Conservation (phyloP, 441 rosid genomes). For the Kokia cookei region DNA sequence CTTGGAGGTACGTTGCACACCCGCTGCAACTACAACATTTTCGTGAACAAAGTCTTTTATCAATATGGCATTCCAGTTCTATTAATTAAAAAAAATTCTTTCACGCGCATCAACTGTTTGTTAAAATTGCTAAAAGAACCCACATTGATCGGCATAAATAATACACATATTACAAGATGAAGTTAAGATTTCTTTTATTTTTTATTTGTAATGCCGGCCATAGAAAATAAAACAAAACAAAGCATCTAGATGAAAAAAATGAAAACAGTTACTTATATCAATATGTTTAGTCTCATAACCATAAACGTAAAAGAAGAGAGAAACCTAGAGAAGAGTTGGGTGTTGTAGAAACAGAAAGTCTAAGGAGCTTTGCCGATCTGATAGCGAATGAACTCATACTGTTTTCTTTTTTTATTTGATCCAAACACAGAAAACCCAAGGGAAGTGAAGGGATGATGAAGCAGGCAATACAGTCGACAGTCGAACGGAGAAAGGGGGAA, state of each 20-base stretch:
- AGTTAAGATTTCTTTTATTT: neutral
- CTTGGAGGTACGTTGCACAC: slow-evolving; percentile 38
- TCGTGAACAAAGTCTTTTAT: slow-evolving; percentile 3
- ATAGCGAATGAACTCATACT: slow-evolving; percentile 36
- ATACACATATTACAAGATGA: neutral
- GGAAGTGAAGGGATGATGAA: neutral
- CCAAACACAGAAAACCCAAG: neutral
- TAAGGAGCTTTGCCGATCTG: slow-evolving; percentile 30
- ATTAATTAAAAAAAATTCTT: neutral
- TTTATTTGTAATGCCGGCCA: neutral
- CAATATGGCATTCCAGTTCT: neutral
- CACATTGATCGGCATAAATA: neutral
- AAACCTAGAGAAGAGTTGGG: slow-evolving; percentile 31
- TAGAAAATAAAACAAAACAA: neutral
- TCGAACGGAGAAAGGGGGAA: neutral
- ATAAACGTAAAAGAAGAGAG: neutral
- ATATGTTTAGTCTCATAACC: neutral
- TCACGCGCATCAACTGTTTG: slow-evolving; percentile 5
- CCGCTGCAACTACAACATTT: slow-evolving; percentile 26
- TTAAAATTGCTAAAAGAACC: slow-evolving; percentile 8
- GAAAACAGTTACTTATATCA: neutral
- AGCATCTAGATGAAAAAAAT: neutral
- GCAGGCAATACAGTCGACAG: neutral
- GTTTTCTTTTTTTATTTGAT: neutral
- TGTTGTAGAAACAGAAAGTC: slow-evolving; percentile 17